Percentiles rank a stretch among this genome's conserved stretches.
phyloP scores from a whole-genome alignment of 495 filamentous ascomycete species.

The Neurospora intermedia region DNA sequence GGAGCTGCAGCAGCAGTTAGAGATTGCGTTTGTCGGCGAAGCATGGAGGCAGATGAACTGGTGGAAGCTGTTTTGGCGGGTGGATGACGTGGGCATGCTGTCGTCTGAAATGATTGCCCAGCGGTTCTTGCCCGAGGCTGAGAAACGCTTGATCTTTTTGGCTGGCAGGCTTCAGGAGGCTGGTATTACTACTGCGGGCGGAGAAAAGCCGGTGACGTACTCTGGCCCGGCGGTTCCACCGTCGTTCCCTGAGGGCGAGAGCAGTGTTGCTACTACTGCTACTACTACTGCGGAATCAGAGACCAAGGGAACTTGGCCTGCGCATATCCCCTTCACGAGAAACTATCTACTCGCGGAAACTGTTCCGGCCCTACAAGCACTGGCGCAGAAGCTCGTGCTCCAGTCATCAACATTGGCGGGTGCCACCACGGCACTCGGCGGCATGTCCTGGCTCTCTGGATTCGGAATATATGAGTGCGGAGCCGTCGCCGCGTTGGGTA shows the following conservation, averaged over 20 bases:
- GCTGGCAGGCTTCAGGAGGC: conserved; percentile 71
- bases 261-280: not conserved
- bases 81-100: conserved; percentile 80
- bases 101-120: conserved; percentile 62
- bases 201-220: conserved; percentile 9
- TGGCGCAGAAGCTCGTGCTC: conserved; percentile 68
- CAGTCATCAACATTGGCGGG: conserved; percentile 59
- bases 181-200: not conserved
- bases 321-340: conserved; percentile 48
- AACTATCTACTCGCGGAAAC: conserved; percentile 48
- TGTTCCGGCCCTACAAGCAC: conserved; percentile 64
- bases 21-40: conserved; percentile 55
- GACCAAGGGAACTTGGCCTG: conserved; percentile 23
- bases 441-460: conserved; percentile 55
- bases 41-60: conserved; percentile 70
- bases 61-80: conserved; percentile 94
- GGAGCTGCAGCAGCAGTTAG: conserved; percentile 70
- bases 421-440: conserved; percentile 51
- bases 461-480: conserved; percentile 60
- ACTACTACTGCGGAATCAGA: not conserved
- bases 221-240: conserved; percentile 7
- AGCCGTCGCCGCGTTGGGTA: conserved; percentile 66
- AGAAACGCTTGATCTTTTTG: conserved; percentile 66
- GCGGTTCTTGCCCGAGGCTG: conserved; percentile 63
- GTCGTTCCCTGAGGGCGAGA: not conserved